Conservation (phyloP, 2,329 filamentous ascomycete species). For the Sarocladium kiliense region DNA sequence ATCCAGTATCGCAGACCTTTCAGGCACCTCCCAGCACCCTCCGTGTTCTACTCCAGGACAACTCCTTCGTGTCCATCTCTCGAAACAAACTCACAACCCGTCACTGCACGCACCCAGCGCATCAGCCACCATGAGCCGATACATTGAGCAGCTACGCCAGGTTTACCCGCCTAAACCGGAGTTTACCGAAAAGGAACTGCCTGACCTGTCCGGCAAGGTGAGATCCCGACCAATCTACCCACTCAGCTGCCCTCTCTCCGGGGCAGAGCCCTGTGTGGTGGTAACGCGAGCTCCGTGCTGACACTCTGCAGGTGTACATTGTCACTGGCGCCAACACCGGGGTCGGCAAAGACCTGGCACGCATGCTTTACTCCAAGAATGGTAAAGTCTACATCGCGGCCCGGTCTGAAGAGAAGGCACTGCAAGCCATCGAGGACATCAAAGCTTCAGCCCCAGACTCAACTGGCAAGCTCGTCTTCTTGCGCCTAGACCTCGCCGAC, state of each 20-base stretch:
- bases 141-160: conserved; percentile 12
- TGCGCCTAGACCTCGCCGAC: conserved; percentile 34
- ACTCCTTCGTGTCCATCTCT: background rate
- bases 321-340: conserved; percentile 34
- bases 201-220: conserved; percentile 33
- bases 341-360: conserved; percentile 44
- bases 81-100: background rate
- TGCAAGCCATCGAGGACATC: conserved; percentile 35
- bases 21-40: too few relatives aligned
- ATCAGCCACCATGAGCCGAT: background rate
- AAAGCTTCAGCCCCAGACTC: conserved; percentile 22
- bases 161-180: conserved; percentile 29
- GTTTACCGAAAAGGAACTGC: conserved; percentile 36
- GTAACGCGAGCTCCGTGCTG: background rate
- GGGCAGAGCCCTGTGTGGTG: too few relatives aligned
- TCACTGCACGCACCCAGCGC: background rate
- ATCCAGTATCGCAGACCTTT: too few relatives aligned
- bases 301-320: conserved; percentile 35
- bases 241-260: conserved; percentile 1
- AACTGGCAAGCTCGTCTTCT: conserved; percentile 31
- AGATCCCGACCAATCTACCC: background rate
- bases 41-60: too few relatives aligned
- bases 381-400: conserved; percentile 48
- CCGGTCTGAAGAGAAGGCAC: conserved; percentile 35
- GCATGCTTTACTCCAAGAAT: conserved; percentile 46